Conservation (phyloP, 306 rosid species). For the Sindora glabra region DNA sequence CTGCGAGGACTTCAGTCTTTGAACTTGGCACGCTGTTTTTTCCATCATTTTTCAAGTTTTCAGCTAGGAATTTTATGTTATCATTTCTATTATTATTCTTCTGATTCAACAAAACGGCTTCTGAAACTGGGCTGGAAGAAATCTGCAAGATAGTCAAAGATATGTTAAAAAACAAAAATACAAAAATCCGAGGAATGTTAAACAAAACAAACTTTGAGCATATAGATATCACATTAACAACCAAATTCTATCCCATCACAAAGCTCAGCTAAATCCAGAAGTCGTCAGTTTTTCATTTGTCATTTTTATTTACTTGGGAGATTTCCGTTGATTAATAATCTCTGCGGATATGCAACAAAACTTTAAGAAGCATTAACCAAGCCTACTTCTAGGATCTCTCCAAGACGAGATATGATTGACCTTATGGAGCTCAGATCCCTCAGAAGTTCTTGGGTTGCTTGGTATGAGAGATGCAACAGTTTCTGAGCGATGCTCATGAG, state of each 20-base stretch:
- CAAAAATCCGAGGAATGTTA: no score
- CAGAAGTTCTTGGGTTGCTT: slow-evolving; percentile 31
- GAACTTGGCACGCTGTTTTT: slow-evolving; percentile 23
- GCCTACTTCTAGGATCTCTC: slow-evolving; percentile 1
- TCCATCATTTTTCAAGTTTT: slow-evolving; percentile 25
- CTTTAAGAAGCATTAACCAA: not conserved
- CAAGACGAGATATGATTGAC: slow-evolving; percentile 25
- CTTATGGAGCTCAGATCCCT: slow-evolving; percentile 39
- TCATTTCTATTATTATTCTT: slow-evolving; percentile 24
- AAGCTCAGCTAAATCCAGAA: not conserved
- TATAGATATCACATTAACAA: not conserved
- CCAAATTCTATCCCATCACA: slow-evolving; percentile 2
- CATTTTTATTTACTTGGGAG: not conserved
- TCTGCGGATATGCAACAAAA: not conserved
- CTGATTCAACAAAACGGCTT: slow-evolving; percentile 28
- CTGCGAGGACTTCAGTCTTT: slow-evolving; percentile 10
- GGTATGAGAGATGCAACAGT: slow-evolving; percentile 25
- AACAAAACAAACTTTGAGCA: not conserved
- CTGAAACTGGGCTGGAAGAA: slow-evolving; percentile 32
- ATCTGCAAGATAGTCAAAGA: slow-evolving; percentile 37
- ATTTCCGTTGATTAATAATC: no score
- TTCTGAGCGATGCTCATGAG: slow-evolving; percentile 27
- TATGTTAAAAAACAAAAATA: not conserved
- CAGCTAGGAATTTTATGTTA: slow-evolving; percentile 15
- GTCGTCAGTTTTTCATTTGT: not conserved